phyloP scores from a whole-genome alignment of 1,139 yeast genomes.

The Scheffersomyces titani region DNA sequence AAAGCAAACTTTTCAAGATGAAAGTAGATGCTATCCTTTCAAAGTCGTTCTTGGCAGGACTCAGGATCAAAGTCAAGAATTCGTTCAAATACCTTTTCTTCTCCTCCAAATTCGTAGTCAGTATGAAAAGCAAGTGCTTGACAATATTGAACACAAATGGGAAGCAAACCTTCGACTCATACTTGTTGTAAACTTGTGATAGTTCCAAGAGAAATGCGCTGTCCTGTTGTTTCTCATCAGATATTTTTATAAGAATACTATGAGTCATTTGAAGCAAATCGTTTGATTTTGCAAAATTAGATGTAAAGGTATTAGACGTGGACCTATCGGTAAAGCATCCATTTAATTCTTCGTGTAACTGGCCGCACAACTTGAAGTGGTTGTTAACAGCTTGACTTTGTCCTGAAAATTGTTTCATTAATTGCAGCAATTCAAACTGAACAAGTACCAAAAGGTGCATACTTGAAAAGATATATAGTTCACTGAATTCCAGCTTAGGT shows the following conservation, averaged over 20 bases:
- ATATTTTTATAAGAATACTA: constrained; percentile 9
- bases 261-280: constrained; percentile 13
- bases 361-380: constrained; percentile 15
- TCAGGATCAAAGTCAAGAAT: constrained; percentile 15
- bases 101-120: constrained; percentile 15
- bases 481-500: constrained; percentile 20
- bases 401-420: constrained; percentile 6
- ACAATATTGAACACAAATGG: constrained; percentile 19
- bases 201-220: not conserved
- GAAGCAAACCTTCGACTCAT: constrained; percentile 10
- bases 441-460: constrained; percentile 26
- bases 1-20: constrained; percentile 19
- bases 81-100: constrained; percentile 15
- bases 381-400: constrained; percentile 8
- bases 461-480: constrained; percentile 26
- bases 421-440: constrained; percentile 21
- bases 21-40: constrained; percentile 23
- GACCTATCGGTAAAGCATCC: constrained; percentile 14
- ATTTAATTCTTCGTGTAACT: constrained; percentile 19
- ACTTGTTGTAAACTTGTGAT: constrained; percentile 1
- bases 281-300: constrained; percentile 20
- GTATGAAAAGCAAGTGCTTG: constrained; percentile 16
- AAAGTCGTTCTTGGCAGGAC: constrained; percentile 16
- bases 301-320: constrained; percentile 19
- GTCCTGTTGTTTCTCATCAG: constrained; percentile 4